Evolutionary conservation across 768 basidiomycete species (phyloP), one percentile per base, ranked within the genome.

Genomic region (Omphalotus guepiniiformis): DNA sequence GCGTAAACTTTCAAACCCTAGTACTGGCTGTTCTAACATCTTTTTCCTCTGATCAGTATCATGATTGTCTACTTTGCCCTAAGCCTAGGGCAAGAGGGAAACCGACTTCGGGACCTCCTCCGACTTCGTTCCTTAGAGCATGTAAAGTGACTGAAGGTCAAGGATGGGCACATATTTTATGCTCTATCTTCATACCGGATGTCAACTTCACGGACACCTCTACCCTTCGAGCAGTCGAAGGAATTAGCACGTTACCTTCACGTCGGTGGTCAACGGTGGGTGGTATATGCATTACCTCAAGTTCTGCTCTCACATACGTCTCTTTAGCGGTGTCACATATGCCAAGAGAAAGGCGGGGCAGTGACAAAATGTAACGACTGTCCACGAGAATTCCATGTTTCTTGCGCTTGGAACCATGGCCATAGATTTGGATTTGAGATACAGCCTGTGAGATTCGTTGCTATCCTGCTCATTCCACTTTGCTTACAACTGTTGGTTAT

Each of bases 401-500:
- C 90, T 0, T 99, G 96, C 63, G 96, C 92, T 16, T 97, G 91
- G 89, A 78, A 74, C 44, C 72, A 82, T 32, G 86, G 86, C 0
- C 81, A 86, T 68, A 85, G 74, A 54, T 93, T 98, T 55, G 93
- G 91, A 23, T 96, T 99, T 64, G 94, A 98, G 68, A 79, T 98
- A 32, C 85, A 86, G 57, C 77, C 85, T 28, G 92, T 88, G 54
- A 59, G 85, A 8, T 9, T 9, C 2, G 3, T 45, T 29, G 67
- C 6, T 15, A 1, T 30, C 23, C 19, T 30, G 15, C 12, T 25
- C 19, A 7, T 21, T 32, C 18, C 27, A 12, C 30, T 18, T 38
- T 12, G 18, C 29, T 18, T 21, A 27, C 28, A 28, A 26, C 25
- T 32, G 18, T 39, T 37, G 16, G n/a, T 18, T 30, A 25, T 28